Base-by-base conservation (phyloP, 352 stramenopile species). In the Blastocystis hominis region DNA sequence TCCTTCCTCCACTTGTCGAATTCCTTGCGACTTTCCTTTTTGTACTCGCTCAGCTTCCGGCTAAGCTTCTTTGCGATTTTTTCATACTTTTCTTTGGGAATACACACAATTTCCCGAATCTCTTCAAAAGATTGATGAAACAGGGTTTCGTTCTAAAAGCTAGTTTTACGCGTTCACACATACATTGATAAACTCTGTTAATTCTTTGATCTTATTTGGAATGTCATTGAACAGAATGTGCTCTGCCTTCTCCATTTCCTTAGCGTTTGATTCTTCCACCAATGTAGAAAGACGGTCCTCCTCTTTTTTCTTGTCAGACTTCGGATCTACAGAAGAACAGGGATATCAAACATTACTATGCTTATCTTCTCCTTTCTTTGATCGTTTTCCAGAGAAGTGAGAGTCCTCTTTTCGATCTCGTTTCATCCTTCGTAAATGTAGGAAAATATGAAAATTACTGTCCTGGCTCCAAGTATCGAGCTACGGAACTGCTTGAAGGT, bases 1-100 rank as follows among this genome's bases (percentile, higher is more conserved):
- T 59, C 68, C 62, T 78, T 46, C 13, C 68, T 78, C 68, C 68
- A 78, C n/a, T 78, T 78, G 30, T 20, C 68, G 40, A 78, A 78
- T 20, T 59, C 42, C 68, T 78, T 78, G 42, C 62, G 42, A 40
- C 34, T 42, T 20, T 36, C 24, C 53, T 59, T 78, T 15, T 78
- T 59, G 42, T 38, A 78, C 68, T 78, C 62, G 24, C n/a, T 38
- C 6, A 78, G 20, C 53, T 78, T 61, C 68, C 40, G n/a, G 10
- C 42, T 61, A 6, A 78, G 34, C 30, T 38, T 34, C 3, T 36
- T 20, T 9, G 62, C 20, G 2, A 40, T 9, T 20, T 59, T 6
- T 17, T 78, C 68, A 15, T 20, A 10, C 24, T 78, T 3, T 36
- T 59, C 68, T 46, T 55, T 55, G 20, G 34, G 36, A 1, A 78